phyloP scores from a whole-genome alignment of 2,329 filamentous ascomycete species.

The Diaporthe ilicicola region DNA sequence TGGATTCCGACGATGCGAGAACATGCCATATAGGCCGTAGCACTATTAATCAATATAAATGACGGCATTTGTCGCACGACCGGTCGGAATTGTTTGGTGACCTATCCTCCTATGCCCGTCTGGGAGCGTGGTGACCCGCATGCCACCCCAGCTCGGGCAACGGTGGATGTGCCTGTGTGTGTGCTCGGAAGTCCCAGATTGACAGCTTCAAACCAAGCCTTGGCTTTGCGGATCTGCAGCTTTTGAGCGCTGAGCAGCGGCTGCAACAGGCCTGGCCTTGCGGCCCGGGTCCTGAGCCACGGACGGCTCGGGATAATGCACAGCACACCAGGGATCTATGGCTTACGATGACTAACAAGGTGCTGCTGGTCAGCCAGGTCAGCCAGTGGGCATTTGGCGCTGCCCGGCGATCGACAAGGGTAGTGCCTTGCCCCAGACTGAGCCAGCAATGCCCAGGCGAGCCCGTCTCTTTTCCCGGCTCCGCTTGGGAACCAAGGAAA shows the following conservation, averaged over 20 bases:
- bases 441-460: not conserved
- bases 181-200: slow-evolving; percentile 11
- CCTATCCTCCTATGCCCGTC: slow-evolving; percentile 6
- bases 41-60: slow-evolving; percentile 5
- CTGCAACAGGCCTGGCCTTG: not conserved
- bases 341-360: slow-evolving; percentile 3
- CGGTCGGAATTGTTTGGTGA: not conserved
- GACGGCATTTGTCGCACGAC: slow-evolving; percentile 15
- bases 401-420: slow-evolving; percentile 2
- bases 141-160: slow-evolving; percentile 14
- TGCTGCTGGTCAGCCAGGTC: not conserved
- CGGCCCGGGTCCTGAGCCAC: not conserved
- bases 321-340: not conserved
- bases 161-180: too few species aligned
- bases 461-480: slow-evolving; percentile 14
- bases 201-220: slow-evolving; percentile 19
- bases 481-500: slow-evolving; percentile 5
- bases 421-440: not conserved
- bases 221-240: slow-evolving; percentile 11
- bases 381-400: slow-evolving; percentile 3
- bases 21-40: not conserved
- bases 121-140: slow-evolving; percentile 17
- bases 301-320: not conserved
- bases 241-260: not conserved
- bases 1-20: not conserved